Conservation (phyloP, 176 grass and related monocot species). For the Tillandsia leiboldiana region DNA sequence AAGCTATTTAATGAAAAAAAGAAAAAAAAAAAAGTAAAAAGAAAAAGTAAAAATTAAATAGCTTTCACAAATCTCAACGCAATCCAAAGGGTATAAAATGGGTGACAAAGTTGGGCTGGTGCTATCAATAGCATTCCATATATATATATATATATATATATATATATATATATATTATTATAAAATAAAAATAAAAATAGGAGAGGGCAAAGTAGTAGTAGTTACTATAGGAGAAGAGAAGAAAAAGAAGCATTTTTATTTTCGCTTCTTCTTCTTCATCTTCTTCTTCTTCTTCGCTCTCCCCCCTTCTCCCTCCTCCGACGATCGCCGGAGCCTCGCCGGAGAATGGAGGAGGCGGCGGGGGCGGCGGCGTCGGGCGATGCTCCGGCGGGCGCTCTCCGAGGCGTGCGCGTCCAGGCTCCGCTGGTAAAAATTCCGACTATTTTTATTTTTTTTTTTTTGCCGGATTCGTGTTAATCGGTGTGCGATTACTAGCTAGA, state of each 20-base stretch:
- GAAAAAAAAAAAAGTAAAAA: no score
- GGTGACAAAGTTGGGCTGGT: no score
- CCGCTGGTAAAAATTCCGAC: constrained; percentile 17
- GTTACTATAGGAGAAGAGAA: constrained; percentile 13
- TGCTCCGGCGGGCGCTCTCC: constrained; percentile 12
- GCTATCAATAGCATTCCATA: no score
- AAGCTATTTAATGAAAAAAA: no score
- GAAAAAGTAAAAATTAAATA: no score
- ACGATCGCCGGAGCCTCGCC: neutral
- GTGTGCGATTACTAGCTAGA: neutral
- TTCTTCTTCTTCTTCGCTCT: neutral
- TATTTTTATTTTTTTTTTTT: neutral
- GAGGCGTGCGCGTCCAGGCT: constrained; percentile 25
- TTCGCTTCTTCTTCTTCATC: constrained; percentile 2
- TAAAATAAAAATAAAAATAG: constrained; percentile 15
- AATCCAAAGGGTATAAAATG: no score
- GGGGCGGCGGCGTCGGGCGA: constrained; percentile 9
- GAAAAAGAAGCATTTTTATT: neutral
- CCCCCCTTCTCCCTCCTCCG: neutral
- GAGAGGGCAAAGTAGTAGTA: constrained; percentile 8
- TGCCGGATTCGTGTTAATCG: neutral
- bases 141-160: no score
- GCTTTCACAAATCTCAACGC: no score
- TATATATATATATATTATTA: neutral
- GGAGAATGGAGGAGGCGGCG: constrained; percentile 22